These are phyloP conservation scores for Blastomyces percursus DNA, from an alignment of 2,329 filamentous ascomycete species.

Conservation along the genomic window DNA sequence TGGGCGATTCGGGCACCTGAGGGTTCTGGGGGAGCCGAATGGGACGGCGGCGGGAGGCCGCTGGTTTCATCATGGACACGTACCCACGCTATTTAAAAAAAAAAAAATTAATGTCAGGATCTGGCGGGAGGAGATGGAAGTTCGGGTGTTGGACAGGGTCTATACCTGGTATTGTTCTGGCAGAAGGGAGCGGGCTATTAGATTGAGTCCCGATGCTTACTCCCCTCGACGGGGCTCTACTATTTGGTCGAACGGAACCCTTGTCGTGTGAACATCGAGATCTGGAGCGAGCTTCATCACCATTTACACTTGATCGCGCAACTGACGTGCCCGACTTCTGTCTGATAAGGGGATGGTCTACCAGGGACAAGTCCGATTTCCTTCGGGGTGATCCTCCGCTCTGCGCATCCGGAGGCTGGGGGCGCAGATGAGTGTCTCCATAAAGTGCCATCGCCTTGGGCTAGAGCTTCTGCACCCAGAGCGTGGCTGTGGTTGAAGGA, in stretches of 20 bases:
- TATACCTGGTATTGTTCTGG: constrained; percentile 8
- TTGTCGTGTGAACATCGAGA: not conserved
- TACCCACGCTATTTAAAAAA: constrained; percentile 14
- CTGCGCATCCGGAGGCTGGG: constrained; percentile 4
- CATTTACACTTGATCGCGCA: constrained; percentile 9
- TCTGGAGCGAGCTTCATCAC: constrained; percentile 9
- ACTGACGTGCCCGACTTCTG: constrained; percentile 13
- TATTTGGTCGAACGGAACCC: not conserved
- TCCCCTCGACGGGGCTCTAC: constrained; percentile 2
- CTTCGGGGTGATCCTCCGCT: constrained; percentile 9
- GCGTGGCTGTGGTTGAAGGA: constrained; percentile 1
- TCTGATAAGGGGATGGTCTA: constrained; percentile 10
- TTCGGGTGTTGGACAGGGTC: not conserved
- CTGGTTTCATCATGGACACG: constrained; percentile 6
- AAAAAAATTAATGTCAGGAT: constrained; percentile 2
- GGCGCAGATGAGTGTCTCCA: constrained; percentile 3
- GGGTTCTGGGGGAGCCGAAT: constrained; percentile 9
- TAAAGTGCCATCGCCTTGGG: constrained; percentile 6
- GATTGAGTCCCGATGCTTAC: not conserved
- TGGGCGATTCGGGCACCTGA: constrained; percentile 11
- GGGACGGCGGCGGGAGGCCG: not conserved
- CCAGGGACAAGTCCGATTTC: constrained; percentile 10
- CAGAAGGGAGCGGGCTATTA: not conserved
- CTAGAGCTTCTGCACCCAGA: not conserved
- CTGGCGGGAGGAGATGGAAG: not conserved